A percentile compares a stretch with the other conserved stretches of the same genome.
Evolutionary conservation across 192 early-diverging fungal genomes (phyloP).

Genomic region (Dissophora ornata): DNA sequence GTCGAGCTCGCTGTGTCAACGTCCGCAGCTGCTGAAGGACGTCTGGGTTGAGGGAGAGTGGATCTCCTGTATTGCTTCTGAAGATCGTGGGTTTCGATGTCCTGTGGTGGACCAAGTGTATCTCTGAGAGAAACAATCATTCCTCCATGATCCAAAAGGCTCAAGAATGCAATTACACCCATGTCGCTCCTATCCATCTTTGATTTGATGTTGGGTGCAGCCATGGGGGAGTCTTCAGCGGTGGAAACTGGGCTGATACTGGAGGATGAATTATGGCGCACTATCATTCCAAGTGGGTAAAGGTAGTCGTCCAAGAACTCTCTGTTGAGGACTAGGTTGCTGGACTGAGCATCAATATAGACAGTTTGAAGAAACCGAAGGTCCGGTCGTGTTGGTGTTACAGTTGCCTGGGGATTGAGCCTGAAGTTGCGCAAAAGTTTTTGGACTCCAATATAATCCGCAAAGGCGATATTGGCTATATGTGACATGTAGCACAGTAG

Average conservation of each 20-base stretch:
- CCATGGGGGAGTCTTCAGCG: background rate
- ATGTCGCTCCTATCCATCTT: constrained; percentile 36
- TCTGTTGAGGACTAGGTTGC: constrained; percentile 18
- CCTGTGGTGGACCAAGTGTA: constrained; percentile 47
- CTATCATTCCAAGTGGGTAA: constrained; percentile 56
- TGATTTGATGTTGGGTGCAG: constrained; percentile 57
- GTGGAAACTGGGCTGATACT: constrained; percentile 34
- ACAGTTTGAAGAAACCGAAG: constrained; percentile 70
- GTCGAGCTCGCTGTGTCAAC: background rate
- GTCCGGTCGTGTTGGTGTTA: constrained; percentile 66
- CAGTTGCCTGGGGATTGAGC: constrained; percentile 62
- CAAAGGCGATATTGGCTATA: constrained; percentile 72
- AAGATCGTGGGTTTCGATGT: constrained; percentile 21
- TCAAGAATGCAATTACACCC: constrained; percentile 55
- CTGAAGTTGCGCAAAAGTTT: constrained; percentile 65
- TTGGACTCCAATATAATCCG: constrained; percentile 72
- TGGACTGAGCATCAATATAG: constrained; percentile 66
- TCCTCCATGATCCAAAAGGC: constrained; percentile 76
- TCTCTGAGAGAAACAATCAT: constrained; percentile 72
- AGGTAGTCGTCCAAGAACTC: constrained; percentile 48
- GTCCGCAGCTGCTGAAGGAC: constrained; percentile 6
- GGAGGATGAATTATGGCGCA: constrained; percentile 62
- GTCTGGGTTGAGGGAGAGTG: constrained; percentile 10
- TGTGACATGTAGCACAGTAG: background rate
- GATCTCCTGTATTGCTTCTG: constrained; percentile 37